phyloP scores from a whole-genome alignment of 2,329 filamentous ascomycete genomes.

The Pleoardoris graminearum region DNA sequence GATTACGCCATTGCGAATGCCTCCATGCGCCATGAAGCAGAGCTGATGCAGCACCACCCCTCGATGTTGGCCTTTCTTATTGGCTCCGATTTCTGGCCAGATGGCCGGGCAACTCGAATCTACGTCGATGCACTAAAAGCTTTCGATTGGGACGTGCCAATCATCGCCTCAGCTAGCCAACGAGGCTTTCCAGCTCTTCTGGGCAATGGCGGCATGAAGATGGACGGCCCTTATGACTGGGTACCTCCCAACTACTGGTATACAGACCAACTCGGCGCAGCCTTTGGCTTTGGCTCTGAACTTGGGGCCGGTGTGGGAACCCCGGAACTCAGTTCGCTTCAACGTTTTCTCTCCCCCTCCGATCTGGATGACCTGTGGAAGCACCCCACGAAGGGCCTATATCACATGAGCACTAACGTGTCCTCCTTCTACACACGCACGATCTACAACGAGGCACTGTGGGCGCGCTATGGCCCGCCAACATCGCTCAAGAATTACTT shows the following conservation, averaged over 20 bases:
- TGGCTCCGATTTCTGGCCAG: slow-evolving; percentile 67
- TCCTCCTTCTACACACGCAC: slow-evolving; percentile 60
- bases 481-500: slow-evolving; percentile 61
- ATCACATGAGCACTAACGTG: slow-evolving; percentile 62
- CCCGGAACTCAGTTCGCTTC: slow-evolving; percentile 59
- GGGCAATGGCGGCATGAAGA: slow-evolving; percentile 64
- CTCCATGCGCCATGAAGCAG: slow-evolving; percentile 63
- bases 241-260: slow-evolving; percentile 69
- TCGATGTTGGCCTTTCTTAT: slow-evolving; percentile 62
- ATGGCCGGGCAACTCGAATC: slow-evolving; percentile 58
- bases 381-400: slow-evolving; percentile 56
- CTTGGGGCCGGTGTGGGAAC: slow-evolving; percentile 65
- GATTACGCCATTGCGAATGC: slow-evolving; percentile 61
- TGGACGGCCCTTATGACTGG: slow-evolving; percentile 70
- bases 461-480: slow-evolving; percentile 56
- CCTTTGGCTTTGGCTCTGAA: slow-evolving; percentile 67
- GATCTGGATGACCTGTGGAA: slow-evolving; percentile 63
- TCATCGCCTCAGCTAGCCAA: slow-evolving; percentile 62
- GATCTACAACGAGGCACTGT: slow-evolving; percentile 63
- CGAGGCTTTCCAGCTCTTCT: slow-evolving; percentile 57
- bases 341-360: slow-evolving; percentile 55
- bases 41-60: slow-evolving; percentile 63
- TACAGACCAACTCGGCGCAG: slow-evolving; percentile 56
- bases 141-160: slow-evolving; percentile 60
- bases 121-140: slow-evolving; percentile 57